phyloP scores from a whole-genome alignment of 768 basidiomycete species.

The Xanthoconium purpureum region DNA sequence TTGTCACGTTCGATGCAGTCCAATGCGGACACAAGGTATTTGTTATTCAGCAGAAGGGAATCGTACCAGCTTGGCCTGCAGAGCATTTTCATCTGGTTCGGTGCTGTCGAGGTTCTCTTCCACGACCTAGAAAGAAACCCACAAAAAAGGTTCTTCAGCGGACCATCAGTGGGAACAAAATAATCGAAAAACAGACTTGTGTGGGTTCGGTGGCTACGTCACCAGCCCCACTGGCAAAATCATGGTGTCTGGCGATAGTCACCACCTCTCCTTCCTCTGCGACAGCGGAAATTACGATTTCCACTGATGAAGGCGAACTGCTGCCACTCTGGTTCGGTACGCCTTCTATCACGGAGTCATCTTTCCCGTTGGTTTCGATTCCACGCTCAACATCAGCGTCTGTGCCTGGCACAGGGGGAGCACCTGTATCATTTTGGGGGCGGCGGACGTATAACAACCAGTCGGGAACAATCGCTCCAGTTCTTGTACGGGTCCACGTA shows the following conservation, averaged over 20 bases:
- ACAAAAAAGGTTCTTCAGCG: conserved; percentile 15
- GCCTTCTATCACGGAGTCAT: neutral
- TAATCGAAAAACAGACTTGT: conserved; percentile 22
- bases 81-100: neutral
- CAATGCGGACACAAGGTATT: conserved; percentile 8
- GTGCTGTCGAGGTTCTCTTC: neutral
- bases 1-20: neutral
- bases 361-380: neutral
- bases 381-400: conserved; percentile 24
- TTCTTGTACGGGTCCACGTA: conserved; percentile 39
- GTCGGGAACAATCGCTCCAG: conserved; percentile 36
- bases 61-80: conserved; percentile 25
- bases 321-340: neutral
- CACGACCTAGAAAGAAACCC: conserved; percentile 11
- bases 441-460: conserved; percentile 42
- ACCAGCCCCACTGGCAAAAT: neutral
- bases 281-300: neutral
- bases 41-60: conserved; percentile 40
- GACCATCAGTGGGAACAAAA: neutral
- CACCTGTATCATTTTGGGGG: conserved; percentile 1
- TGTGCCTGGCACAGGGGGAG: neutral
- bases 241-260: neutral
- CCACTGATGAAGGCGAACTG: neutral
- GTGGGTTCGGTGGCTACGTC: neutral
- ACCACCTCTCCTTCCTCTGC: neutral